Percentiles rank a stretch among this genome's conserved stretches.
Evolutionary conservation across 2,329 filamentous ascomycete genomes (phyloP).

Genomic region (Emergomyces orientalis): DNA sequence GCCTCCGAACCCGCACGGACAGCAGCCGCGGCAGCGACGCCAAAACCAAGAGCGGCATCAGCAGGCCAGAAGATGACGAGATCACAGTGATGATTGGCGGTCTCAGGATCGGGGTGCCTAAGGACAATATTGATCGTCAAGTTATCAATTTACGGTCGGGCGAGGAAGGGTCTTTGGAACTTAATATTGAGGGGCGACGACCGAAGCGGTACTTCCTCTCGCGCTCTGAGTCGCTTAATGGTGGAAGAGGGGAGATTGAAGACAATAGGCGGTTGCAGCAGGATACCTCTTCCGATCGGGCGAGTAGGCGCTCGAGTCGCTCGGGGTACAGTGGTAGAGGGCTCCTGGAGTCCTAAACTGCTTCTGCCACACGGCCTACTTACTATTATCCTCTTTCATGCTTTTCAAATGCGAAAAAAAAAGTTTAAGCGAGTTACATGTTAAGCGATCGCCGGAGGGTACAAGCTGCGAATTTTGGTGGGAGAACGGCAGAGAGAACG

Average conservation of each 20-base stretch:
- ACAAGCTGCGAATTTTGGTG: too few relatives aligned
- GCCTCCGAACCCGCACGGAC: conserved; percentile 32
- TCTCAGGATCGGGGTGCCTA: conserved; percentile 32
- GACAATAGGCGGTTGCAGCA: conserved; percentile 26
- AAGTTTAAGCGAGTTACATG: too few relatives aligned
- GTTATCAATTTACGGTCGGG: conserved; percentile 32
- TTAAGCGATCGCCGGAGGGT: too few relatives aligned
- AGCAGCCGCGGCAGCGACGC: conserved; percentile 34
- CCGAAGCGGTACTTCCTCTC: conserved; percentile 30
- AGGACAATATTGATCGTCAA: conserved; percentile 30
- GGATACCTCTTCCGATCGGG: conserved; percentile 30
- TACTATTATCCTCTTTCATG: too few relatives aligned
- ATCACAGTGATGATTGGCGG: conserved; percentile 34
- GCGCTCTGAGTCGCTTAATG: conserved; percentile 29
- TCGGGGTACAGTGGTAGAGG: conserved; percentile 29
- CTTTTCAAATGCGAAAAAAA: too few relatives aligned
- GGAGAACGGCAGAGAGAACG: too few relatives aligned
- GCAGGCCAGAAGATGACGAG: conserved; percentile 29
- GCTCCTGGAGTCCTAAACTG: conserved; percentile 14
- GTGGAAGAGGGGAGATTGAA: conserved; percentile 26
- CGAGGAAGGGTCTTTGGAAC: conserved; percentile 29
- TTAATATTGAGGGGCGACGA: conserved; percentile 29
- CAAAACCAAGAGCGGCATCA: conserved; percentile 27
- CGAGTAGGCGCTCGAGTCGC: conserved; percentile 30
- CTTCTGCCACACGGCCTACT: neutral